These are phyloP conservation scores for Capronia epimyces DNA, from an alignment of 2,329 filamentous ascomycete species.

Conservation along the genomic window DNA sequence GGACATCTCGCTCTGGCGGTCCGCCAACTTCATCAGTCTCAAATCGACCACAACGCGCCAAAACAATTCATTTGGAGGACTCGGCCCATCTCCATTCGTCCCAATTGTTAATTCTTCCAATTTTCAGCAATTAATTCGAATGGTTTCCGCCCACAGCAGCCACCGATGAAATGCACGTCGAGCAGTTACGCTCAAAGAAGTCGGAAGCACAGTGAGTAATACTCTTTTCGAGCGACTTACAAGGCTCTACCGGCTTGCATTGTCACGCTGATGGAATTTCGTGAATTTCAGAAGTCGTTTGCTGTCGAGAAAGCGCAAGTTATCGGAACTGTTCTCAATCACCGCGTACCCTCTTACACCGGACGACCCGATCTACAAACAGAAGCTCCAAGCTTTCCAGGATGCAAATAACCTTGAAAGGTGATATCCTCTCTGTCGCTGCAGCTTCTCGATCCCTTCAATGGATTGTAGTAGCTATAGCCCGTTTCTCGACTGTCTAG, in stretches of 20 bases:
- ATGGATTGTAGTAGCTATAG: constrained; percentile 8
- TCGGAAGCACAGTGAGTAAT: constrained; percentile 48
- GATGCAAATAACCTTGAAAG: constrained; percentile 54
- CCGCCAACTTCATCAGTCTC: constrained; percentile 24
- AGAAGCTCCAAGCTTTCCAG: constrained; percentile 50
- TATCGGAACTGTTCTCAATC: constrained; percentile 81
- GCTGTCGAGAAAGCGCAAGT: constrained; percentile 82
- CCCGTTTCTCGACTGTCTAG: constrained; percentile 5
- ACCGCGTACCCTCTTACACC: constrained; percentile 52
- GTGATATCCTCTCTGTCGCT: constrained; percentile 40
- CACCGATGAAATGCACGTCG: constrained; percentile 32
- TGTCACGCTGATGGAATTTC: constrained; percentile 36
- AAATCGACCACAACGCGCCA: constrained; percentile 38
- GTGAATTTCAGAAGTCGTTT: constrained; percentile 49
- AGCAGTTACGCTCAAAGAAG: constrained; percentile 46
- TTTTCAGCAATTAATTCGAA: constrained; percentile 47
- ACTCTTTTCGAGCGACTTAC: constrained; percentile 32
- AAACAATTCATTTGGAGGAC: constrained; percentile 43
- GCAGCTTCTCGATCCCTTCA: constrained; percentile 3
- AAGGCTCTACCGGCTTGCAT: constrained; percentile 24
- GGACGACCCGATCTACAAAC: constrained; percentile 51
- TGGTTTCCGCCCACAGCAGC: constrained; percentile 37
- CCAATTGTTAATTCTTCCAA: constrained; percentile 35
- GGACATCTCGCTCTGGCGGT: constrained; percentile 11
- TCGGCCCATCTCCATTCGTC: constrained; percentile 42